phyloP scores from a whole-genome alignment of 2,329 filamentous ascomycete genomes.

The Epichloe typhina region DNA sequence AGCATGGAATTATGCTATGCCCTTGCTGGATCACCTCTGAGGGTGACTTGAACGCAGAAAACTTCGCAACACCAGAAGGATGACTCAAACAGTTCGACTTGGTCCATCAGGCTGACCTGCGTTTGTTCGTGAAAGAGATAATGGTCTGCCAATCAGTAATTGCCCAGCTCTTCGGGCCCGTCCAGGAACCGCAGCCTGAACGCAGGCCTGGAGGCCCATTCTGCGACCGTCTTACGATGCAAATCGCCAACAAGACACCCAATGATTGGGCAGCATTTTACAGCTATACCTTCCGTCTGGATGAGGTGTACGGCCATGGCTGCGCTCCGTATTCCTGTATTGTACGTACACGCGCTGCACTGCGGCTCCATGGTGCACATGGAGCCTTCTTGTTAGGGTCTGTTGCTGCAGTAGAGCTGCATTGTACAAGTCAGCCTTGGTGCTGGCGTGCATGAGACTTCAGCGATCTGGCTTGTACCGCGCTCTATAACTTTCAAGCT shows the following conservation, averaged over 20 bases:
- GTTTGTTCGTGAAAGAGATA: not conserved
- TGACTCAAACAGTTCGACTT: not conserved
- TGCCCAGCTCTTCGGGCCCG: not conserved
- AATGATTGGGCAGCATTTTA: conserved; percentile 6
- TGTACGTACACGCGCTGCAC: not conserved
- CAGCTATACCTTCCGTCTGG: conserved; percentile 1
- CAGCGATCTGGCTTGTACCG: no score
- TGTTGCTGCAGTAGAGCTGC: not conserved
- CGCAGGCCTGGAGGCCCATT: conserved; percentile 3
- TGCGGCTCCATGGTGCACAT: not conserved
- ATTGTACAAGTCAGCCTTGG: not conserved
- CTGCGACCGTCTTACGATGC: conserved; percentile 5
- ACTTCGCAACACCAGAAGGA: not conserved
- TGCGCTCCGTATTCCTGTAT: not conserved
- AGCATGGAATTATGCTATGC: not conserved
- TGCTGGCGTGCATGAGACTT: not conserved
- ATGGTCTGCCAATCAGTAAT: not conserved
- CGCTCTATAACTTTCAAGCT: no score
- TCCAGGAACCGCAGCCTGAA: conserved; percentile 7
- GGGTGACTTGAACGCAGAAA: no score
- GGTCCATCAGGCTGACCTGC: not conserved
- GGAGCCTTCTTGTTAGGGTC: not conserved
- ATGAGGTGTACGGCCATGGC: not conserved
- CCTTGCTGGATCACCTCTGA: not conserved
- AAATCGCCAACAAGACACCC: conserved; percentile 4